These are phyloP conservation scores for Cyberlindnera nakhonratchasimensis DNA, from an alignment of 805 yeast species.

Conservation along the genomic window DNA sequence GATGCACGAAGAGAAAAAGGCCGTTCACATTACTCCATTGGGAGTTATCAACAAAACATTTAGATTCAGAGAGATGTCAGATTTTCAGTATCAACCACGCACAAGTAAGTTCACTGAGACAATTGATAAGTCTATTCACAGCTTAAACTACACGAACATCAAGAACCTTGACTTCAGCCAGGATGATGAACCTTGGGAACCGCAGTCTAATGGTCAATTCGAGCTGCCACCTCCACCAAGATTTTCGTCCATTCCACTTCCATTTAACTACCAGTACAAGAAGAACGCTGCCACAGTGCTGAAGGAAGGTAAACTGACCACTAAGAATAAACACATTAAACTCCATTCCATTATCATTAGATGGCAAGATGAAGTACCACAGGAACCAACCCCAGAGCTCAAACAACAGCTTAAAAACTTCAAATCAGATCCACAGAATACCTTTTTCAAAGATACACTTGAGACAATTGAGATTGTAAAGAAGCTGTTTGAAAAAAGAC, in stretches of 20 bases:
- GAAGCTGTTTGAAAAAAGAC: constrained; percentile 61
- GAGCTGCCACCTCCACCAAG: constrained; percentile 85
- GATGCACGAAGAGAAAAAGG: constrained; percentile 28
- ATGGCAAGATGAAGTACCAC: constrained; percentile 48
- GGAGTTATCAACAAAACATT: constrained; percentile 67
- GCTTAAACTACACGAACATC: constrained; percentile 41
- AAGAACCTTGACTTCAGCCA: constrained; percentile 34
- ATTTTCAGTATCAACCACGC: constrained; percentile 71
- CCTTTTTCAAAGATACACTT: constrained; percentile 29
- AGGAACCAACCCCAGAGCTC: constrained; percentile 47
- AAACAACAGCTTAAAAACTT: constrained; percentile 39
- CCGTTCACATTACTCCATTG: constrained; percentile 51
- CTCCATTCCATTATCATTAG: constrained; percentile 52
- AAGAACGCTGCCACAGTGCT: constrained; percentile 59
- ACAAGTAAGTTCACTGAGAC: constrained; percentile 47
- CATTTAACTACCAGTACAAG: constrained; percentile 73
- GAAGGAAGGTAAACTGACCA: constrained; percentile 46
- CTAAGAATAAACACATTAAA: constrained; percentile 43
- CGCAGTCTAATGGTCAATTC: constrained; percentile 27
- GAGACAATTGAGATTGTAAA: constrained; percentile 29
- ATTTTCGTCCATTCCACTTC: constrained; percentile 71
- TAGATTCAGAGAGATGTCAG: constrained; percentile 81
- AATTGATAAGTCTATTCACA: constrained; percentile 38
- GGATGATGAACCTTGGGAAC: constrained; percentile 36
- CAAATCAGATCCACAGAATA: constrained; percentile 30